These are phyloP conservation scores for Niveomyces coronatus DNA, from an alignment of 2,329 filamentous ascomycete genomes.

Conservation along the genomic window DNA sequence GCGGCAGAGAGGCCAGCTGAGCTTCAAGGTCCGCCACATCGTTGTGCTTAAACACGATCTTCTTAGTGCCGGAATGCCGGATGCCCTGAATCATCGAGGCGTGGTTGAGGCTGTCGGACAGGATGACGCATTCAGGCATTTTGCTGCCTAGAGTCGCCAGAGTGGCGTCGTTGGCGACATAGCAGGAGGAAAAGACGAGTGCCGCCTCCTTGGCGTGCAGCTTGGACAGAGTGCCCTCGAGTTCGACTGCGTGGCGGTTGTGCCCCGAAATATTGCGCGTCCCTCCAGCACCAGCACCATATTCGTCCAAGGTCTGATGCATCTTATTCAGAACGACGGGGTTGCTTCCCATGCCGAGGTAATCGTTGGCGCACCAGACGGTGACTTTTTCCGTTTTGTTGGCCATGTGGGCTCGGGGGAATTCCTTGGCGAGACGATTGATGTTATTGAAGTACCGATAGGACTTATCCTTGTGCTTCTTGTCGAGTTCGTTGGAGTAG, in stretches of 20 bases:
- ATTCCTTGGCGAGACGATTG: constrained; percentile 93
- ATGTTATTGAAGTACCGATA: constrained; percentile 99
- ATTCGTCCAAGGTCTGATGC: constrained; percentile 90
- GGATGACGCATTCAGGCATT: constrained; percentile 88
- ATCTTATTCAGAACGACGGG: constrained; percentile 76
- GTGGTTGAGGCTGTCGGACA: constrained; percentile 97
- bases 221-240: constrained; percentile 75
- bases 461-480: constrained; percentile 99
- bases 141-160: constrained; percentile 95
- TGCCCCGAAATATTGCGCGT: constrained; percentile 97
- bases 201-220: constrained; percentile 87
- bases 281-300: constrained; percentile 89
- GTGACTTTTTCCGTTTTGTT: constrained; percentile 77
- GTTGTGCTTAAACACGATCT: constrained; percentile 98
- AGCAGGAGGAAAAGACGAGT: constrained; percentile 94
- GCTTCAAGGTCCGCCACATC: constrained; percentile 86
- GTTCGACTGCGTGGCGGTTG: constrained; percentile 81
- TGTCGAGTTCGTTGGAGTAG: constrained; percentile 80
- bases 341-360: constrained; percentile 95
- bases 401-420: constrained; percentile 87
- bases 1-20: constrained; percentile 79
- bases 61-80: constrained; percentile 90
- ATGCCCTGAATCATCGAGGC: constrained; percentile 99
- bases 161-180: constrained; percentile 95
- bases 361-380: constrained; percentile 99